Base-by-base conservation (phyloP, 805 yeast species). In the Barnettozyma sp. region DNA sequence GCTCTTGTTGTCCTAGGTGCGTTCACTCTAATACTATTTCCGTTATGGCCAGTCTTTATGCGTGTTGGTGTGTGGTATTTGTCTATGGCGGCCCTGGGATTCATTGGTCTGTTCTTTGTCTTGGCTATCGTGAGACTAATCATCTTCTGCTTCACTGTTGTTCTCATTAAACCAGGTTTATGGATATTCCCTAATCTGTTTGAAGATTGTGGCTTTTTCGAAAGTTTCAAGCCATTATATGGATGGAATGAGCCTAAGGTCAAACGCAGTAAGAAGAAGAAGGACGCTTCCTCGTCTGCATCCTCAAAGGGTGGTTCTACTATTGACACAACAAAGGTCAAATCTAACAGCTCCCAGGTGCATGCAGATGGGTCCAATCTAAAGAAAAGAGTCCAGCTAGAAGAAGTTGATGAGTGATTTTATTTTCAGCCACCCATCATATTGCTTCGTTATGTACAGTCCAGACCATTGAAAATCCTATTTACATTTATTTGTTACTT, bases 111-210 rank as follows among this genome's bases (percentile, higher is more conserved):
- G 31, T 81, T 92, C 59, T 82, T 92, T 46, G 82, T 62, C 15
- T 59, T 83, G 48, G 95, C 97, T 2, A 68, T 92, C 29, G 62
- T 90, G 22, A 72, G 98, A 54, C 65, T 88, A 55, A 66, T 88
- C 26, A 55, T 92, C 18, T 85, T 77, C 49, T 47, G 70, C 18
- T 47, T 82, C 34, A 72, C 87, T 0, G 70, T 72, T 45, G 62
- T 79, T 32, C 59, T 73, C 2, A 62, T 71, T 38, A 73, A 76
- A 7, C 76, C 76, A 28, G 95, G 94, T n/a, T 70, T 92, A 56
- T 92, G 98, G 98, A 57, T 92, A 31, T 90, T 86, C 70, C 98
- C 98, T 38, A 90, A 90, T 56, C 68, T 92, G 54, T 92, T 88
- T 61, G 98, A 80, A 43, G 98, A 92, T 55, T 88, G 94, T 50